These are phyloP conservation scores for Yarrowia sp. DNA, from an alignment of 805 yeast species.

Conservation along the genomic window DNA sequence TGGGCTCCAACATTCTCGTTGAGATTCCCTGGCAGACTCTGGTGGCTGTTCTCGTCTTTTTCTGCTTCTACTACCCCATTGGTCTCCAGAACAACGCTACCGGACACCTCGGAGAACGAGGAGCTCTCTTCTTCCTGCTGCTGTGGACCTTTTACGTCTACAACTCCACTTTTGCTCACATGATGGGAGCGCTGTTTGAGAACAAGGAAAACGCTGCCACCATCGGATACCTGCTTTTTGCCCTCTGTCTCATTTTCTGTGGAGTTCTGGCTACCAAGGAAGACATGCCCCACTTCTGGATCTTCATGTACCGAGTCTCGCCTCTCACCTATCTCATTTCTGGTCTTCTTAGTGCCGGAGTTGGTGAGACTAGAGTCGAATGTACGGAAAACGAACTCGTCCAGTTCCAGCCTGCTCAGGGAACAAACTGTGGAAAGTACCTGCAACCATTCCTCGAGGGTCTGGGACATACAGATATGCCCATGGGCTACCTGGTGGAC, in stretches of 20 bases:
- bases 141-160: slow-evolving; percentile 47
- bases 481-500: slow-evolving; percentile 46
- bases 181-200: slow-evolving; percentile 44
- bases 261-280: slow-evolving; percentile 65
- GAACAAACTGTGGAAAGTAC: slow-evolving; percentile 56
- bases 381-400: slow-evolving; percentile 52
- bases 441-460: slow-evolving; percentile 41
- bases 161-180: slow-evolving; percentile 39
- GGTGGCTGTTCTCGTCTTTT: slow-evolving; percentile 61
- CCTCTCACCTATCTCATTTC: slow-evolving; percentile 68
- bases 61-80: slow-evolving; percentile 66
- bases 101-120: slow-evolving; percentile 45
- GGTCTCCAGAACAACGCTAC: slow-evolving; percentile 51
- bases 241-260: slow-evolving; percentile 66
- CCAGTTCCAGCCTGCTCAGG: slow-evolving; percentile 51
- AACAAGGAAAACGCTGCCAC: slow-evolving; percentile 57
- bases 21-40: slow-evolving; percentile 65
- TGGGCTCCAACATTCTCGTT: slow-evolving; percentile 59
- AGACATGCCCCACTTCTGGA: slow-evolving; percentile 68
- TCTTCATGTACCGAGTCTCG: slow-evolving; percentile 69
- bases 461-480: slow-evolving; percentile 34
- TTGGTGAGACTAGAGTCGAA: slow-evolving; percentile 46
- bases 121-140: slow-evolving; percentile 40
- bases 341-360: slow-evolving; percentile 47
- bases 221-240: slow-evolving; percentile 53